These are phyloP conservation scores for Scheffersomyces cryptocercus DNA, from an alignment of 1,139 yeast genomes.

Conservation along the genomic window DNA sequence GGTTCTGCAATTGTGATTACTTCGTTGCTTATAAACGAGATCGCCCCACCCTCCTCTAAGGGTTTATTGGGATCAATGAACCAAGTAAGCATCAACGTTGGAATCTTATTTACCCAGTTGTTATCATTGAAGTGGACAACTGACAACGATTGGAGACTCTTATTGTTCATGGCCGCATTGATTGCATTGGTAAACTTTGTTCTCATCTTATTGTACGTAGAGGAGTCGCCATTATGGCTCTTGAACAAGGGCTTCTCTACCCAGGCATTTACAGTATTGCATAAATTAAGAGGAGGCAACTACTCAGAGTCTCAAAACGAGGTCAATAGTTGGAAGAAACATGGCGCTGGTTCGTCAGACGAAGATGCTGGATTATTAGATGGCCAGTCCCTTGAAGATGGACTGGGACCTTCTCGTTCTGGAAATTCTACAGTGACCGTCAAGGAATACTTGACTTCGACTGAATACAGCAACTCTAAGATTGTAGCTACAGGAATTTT, in stretches of 20 bases:
- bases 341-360: conserved; percentile 3
- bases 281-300: conserved; percentile 44
- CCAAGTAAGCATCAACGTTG: conserved; percentile 81
- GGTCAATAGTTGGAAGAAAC: conserved; percentile 36
- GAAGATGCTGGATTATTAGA: conserved; percentile 4
- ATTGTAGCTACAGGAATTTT: conserved; percentile 71
- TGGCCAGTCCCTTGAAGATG: conserved; percentile 18
- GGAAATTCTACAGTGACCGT: conserved; percentile 23
- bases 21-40: conserved; percentile 78
- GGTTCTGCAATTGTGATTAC: conserved; percentile 86
- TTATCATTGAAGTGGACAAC: conserved; percentile 71
- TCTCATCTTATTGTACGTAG: conserved; percentile 44
- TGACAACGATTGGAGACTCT: conserved; percentile 67
- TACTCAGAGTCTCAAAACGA: conserved; percentile 37
- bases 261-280: conserved; percentile 38
- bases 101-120: conserved; percentile 77
- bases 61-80: conserved; percentile 88
- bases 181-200: conserved; percentile 53
- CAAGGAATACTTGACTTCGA: conserved; percentile 48
- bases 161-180: conserved; percentile 59
- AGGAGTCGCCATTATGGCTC: conserved; percentile 88
- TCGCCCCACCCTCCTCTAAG: conserved; percentile 65
- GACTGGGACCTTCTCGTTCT: conserved; percentile 7
- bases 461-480: conserved; percentile 57
- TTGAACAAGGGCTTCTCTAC: conserved; percentile 32